Evolutionary conservation across 495 filamentous ascomycete species (phyloP), one percentile per base, ranked within the genome.

Genomic region (Pyronema omphalodes): DNA sequence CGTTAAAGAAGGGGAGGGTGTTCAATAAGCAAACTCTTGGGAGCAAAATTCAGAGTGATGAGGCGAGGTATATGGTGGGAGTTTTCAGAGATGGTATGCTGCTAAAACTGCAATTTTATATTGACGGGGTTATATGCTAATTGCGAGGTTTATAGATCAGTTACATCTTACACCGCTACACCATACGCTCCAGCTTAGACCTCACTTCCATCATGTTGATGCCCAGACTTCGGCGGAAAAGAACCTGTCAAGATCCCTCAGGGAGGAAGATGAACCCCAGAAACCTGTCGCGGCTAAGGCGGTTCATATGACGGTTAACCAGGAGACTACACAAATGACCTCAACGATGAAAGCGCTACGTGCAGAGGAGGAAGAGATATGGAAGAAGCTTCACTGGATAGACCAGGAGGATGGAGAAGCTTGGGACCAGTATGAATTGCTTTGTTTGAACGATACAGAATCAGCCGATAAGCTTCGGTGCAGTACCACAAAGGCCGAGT

Each of bases 131-230:
- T 60, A 23, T 50, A 14, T 45, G 44, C 12, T 33, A 36, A 43
- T 43, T 6, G 8, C 29, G n/a, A 9, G 17, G 5, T 29, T 46
- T 52, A 3, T 51, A 83, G 79, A 77, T 53, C 75, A 83, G 59
- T 63, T 85, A 5, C 79, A 85, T 66, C 69, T 86, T n/a, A 83
- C 77, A 0, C 74, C 75, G 6, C 71, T 87, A 44, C 71, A 75
- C 19, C 78, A 79, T 0, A 76, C 85, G 14, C 80, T 83, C 11
- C 82, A 86, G 64, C 69, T 88, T 59, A 76, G 82, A 4, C 81
- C 84, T 3, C 80, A 87, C 57, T 76, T 84, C 57, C 77, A 82
- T 58, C 83, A 88, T 63, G 61, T 88, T 19, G 84, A 88, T 65
- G 83, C 84, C 0, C 50, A 75, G 43, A 68, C 74, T 37, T 81